Percentiles rank a stretch among this genome's conserved stretches.
These are phyloP conservation scores for Lichtheimia hyalospora DNA, from an alignment of 371 early-diverging fungal species.

Conservation along the genomic window DNA sequence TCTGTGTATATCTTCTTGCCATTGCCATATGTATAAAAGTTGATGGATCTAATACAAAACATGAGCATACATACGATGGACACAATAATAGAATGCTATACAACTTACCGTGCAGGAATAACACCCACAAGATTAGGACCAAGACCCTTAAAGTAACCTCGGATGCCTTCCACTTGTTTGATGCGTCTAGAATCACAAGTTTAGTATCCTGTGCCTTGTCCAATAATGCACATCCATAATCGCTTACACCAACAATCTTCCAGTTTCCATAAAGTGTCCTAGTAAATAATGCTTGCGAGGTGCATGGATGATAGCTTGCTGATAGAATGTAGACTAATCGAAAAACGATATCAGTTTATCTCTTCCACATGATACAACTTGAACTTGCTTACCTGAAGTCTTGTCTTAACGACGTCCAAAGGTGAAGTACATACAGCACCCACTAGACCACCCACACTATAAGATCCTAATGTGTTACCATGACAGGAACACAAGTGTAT, in stretches of 20 bases:
- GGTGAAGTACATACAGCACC: slow-evolving; percentile 88
- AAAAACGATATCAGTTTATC: neutral
- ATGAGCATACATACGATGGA: too few species aligned
- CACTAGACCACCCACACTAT: slow-evolving; percentile 65
- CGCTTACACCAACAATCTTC: slow-evolving; percentile 52
- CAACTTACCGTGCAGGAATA: slow-evolving; percentile 78
- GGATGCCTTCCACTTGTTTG: slow-evolving; percentile 78
- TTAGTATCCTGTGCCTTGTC: neutral
- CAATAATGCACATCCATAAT: neutral
- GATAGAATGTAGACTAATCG: slow-evolving; percentile 36
- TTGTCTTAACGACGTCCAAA: slow-evolving; percentile 88
- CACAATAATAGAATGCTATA: neutral
- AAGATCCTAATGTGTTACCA: neutral
- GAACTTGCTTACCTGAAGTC: slow-evolving; percentile 66
- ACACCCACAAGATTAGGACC: slow-evolving; percentile 94
- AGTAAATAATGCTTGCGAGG: slow-evolving; percentile 21
- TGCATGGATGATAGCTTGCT: slow-evolving; percentile 17
- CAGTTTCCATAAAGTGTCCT: slow-evolving; percentile 54
- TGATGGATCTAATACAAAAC: slow-evolving; percentile 76
- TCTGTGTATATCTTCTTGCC: slow-evolving; percentile 79
- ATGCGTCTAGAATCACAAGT: slow-evolving; percentile 50
- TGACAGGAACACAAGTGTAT: neutral
- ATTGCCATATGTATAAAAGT: slow-evolving; percentile 89
- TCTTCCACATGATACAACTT: too few species aligned
- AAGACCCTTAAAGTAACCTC: slow-evolving; percentile 90